Evolutionary conservation across 345 rosid species (phyloP).

Genomic region (Arabis alpina): DNA sequence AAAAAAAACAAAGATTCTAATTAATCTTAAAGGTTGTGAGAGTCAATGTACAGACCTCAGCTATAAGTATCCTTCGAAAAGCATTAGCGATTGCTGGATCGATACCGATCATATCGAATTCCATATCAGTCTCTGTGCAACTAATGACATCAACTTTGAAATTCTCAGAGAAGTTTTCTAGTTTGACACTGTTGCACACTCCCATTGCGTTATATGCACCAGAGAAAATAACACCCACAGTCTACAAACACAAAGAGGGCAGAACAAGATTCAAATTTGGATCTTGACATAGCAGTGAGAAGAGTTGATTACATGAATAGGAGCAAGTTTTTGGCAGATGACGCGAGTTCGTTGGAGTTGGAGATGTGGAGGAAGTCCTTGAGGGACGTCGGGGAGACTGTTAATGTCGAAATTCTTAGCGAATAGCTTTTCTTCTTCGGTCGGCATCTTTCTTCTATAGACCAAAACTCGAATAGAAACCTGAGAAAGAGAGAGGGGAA

Average conservation of each 20-base stretch:
- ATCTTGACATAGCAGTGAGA: neutral
- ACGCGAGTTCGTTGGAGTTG: conserved; percentile 76
- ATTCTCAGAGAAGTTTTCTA: conserved; percentile 57
- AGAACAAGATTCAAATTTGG: conserved; percentile 6
- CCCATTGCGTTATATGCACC: conserved; percentile 85
- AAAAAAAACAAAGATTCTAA: neutral
- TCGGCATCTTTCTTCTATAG: neutral
- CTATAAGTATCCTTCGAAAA: conserved; percentile 83
- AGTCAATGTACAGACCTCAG: conserved; percentile 64
- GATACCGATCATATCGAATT: conserved; percentile 86
- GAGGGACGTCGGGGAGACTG: conserved; percentile 75
- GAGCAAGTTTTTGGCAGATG: conserved; percentile 69
- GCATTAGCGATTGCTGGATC: conserved; percentile 87
- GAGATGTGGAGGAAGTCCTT: conserved; percentile 72
- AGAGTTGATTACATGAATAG: conserved; percentile 58
- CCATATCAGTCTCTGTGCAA: conserved; percentile 55
- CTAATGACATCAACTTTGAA: conserved; percentile 64
- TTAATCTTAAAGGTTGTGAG: neutral
- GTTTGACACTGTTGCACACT: conserved; percentile 64
- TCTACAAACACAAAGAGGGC: conserved; percentile 53
- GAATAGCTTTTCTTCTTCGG: conserved; percentile 26
- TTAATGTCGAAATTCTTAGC: conserved; percentile 43
- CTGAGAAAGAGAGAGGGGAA: neutral
- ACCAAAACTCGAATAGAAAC: neutral
- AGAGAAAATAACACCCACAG: conserved; percentile 60